Conservation (phyloP, 306 rosid genomes). For the Canavalia ensiformis region DNA sequence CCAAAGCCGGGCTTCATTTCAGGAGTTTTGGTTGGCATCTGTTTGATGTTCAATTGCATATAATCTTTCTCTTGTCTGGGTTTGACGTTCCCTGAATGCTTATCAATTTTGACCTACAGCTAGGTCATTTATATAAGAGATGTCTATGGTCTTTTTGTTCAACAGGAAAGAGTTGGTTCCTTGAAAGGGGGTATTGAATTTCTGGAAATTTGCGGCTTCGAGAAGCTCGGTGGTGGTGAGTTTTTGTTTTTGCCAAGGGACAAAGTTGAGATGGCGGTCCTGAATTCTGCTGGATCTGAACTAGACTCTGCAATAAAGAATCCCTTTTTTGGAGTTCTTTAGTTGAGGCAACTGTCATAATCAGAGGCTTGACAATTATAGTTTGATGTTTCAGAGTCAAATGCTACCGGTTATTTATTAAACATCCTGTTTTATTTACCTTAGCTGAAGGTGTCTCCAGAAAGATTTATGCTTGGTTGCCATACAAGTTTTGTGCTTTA, state of each 20-base stretch:
- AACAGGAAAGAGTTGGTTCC: slow-evolving; percentile 94
- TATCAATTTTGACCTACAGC: slow-evolving; percentile 11
- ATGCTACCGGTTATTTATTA: slow-evolving; percentile 34
- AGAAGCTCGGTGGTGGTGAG: slow-evolving; percentile 81
- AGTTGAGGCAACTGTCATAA: slow-evolving; percentile 43
- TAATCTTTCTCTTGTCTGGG: slow-evolving; percentile 10
- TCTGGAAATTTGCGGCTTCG: slow-evolving; percentile 93
- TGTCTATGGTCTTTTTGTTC: slow-evolving; percentile 27
- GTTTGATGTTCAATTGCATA: neutral
- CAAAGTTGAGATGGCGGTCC: slow-evolving; percentile 79
- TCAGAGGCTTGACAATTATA: slow-evolving; percentile 35
- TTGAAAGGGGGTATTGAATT: slow-evolving; percentile 86
- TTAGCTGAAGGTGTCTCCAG: slow-evolving; percentile 5
- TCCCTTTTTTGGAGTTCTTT: slow-evolving; percentile 94
- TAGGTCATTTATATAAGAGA: neutral
- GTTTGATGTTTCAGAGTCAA: slow-evolving; percentile 30
- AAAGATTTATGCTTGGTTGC: neutral
- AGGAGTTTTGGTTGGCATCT: neutral
- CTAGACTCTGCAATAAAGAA: slow-evolving; percentile 92
- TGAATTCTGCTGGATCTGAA: slow-evolving; percentile 87
- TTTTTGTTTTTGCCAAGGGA: slow-evolving; percentile 76
- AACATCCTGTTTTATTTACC: slow-evolving; percentile 2
- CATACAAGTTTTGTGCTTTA: slow-evolving; percentile 20
- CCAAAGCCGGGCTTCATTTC: neutral
- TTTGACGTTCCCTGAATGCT: neutral